These are phyloP conservation scores for Arthrobotrys musiformis DNA, from an alignment of 2,329 filamentous ascomycete genomes.

Conservation along the genomic window DNA sequence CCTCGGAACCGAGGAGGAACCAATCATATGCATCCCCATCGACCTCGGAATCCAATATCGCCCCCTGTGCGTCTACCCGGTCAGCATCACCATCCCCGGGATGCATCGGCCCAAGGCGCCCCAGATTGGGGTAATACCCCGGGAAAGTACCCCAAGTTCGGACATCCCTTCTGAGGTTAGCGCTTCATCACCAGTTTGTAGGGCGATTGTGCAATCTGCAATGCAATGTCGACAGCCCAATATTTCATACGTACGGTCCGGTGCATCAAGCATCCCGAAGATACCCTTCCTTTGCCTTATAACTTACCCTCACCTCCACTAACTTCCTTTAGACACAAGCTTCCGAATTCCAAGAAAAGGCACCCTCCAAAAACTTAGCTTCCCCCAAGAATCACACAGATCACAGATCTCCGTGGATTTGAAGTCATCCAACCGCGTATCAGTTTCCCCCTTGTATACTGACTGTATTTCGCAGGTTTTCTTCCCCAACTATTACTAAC, in stretches of 20 bases:
- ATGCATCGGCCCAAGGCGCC: neutral
- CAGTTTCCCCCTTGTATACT: constrained; percentile 5
- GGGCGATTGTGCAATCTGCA: constrained; percentile 15
- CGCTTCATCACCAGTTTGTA: neutral
- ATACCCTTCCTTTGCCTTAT: no score
- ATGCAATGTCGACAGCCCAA: constrained; percentile 6
- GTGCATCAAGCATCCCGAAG: constrained; percentile 9
- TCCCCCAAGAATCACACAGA: neutral
- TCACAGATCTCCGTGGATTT: constrained; percentile 8
- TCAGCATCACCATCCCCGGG: neutral
- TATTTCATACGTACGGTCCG: neutral
- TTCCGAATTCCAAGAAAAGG: no score
- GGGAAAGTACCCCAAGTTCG: neutral
- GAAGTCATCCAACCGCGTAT: constrained; percentile 7
- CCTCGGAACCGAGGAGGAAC: constrained; percentile 11
- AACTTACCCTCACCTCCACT: no score
- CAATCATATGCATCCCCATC: constrained; percentile 14
- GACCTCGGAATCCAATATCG: constrained; percentile 16
- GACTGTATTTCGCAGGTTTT: neutral
- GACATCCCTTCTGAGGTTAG: neutral
- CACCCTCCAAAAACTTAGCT: no score
- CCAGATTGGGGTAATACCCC: neutral
- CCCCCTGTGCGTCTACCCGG: constrained; percentile 23
- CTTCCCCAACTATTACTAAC: neutral
- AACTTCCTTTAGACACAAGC: neutral